Conservation (phyloP, 768 basidiomycete species). For the Boletellus ananas region DNA sequence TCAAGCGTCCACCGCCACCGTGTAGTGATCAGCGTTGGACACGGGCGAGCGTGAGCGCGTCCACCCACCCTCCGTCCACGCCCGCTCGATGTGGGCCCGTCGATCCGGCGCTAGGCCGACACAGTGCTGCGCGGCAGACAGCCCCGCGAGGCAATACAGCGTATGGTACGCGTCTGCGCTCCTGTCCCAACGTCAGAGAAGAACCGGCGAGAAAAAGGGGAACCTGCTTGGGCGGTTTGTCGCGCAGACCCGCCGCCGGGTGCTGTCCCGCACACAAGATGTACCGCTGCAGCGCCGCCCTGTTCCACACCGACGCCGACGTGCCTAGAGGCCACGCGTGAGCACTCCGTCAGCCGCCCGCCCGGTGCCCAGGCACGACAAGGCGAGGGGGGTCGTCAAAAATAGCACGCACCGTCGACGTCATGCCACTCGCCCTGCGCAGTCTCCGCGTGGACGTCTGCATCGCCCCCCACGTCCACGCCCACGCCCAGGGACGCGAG, state of each 20-base stretch:
- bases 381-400: neutral
- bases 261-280: slow-evolving; percentile 84
- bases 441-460: slow-evolving; percentile 2
- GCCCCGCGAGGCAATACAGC: slow-evolving; percentile 84
- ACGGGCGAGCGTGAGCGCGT: neutral
- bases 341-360: neutral
- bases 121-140: slow-evolving; percentile 84
- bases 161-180: slow-evolving; percentile 95
- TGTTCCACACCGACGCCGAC: slow-evolving; percentile 50
- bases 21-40: neutral
- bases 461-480: slow-evolving; percentile 9
- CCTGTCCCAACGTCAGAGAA: slow-evolving; percentile 43
- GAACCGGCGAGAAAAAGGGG: too few relatives aligned
- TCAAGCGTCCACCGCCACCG: too few relatives aligned
- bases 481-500: slow-evolving; percentile 55
- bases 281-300: slow-evolving; percentile 79
- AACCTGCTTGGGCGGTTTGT: slow-evolving; percentile 90
- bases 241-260: slow-evolving; percentile 80
- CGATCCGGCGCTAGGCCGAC: slow-evolving; percentile 47
- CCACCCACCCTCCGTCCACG: slow-evolving; percentile 35
- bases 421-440: slow-evolving; percentile 58
- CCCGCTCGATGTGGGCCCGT: slow-evolving; percentile 29
- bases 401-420: slow-evolving; percentile 51
- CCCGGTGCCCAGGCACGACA: neutral
- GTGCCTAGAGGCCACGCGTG: neutral